Conservation (phyloP, 768 basidiomycete genomes). For the Rhizopogon vulgaris region DNA sequence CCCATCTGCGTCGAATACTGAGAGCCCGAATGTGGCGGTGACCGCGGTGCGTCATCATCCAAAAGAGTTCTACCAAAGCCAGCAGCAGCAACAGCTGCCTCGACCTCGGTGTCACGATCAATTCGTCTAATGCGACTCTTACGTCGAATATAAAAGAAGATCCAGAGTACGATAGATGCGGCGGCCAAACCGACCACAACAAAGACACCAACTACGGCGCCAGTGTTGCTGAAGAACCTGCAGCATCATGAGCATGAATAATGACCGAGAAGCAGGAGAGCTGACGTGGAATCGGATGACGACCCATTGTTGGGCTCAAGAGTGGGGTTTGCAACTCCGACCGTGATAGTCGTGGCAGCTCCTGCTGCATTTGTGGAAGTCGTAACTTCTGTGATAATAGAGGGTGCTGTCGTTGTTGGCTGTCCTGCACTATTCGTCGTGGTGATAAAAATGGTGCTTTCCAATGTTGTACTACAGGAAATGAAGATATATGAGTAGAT, state of each 20-base stretch:
- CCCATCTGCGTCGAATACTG: constrained; percentile 30
- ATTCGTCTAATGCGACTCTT: constrained; percentile 52
- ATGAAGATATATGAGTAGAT: constrained; percentile 5
- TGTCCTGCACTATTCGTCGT: constrained; percentile 56
- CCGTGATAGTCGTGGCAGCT: constrained; percentile 49
- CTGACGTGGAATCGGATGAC: constrained; percentile 46
- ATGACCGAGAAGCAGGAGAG: constrained; percentile 5
- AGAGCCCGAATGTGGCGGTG: constrained; percentile 12
- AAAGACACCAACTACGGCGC: constrained; percentile 90
- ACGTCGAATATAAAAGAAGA: constrained; percentile 64
- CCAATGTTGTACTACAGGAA: constrained; percentile 43
- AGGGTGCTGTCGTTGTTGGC: constrained; percentile 44
- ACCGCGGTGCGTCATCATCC: constrained; percentile 43
- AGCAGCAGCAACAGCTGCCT: constrained; percentile 66
- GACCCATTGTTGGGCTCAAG: constrained; percentile 44
- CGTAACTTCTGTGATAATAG: constrained; percentile 49
- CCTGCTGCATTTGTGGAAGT: constrained; percentile 54
- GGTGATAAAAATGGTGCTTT: constrained; percentile 43
- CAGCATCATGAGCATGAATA: constrained; percentile 5
- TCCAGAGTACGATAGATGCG: constrained; percentile 61
- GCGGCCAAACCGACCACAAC: constrained; percentile 81
- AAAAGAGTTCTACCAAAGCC: constrained; percentile 63
- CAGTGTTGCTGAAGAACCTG: constrained; percentile 84
- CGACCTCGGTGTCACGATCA: constrained; percentile 68
- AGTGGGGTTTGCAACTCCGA: constrained; percentile 66